phyloP scores from a whole-genome alignment of 2,329 filamentous ascomycete genomes.

The Hypoxylon sp. region DNA sequence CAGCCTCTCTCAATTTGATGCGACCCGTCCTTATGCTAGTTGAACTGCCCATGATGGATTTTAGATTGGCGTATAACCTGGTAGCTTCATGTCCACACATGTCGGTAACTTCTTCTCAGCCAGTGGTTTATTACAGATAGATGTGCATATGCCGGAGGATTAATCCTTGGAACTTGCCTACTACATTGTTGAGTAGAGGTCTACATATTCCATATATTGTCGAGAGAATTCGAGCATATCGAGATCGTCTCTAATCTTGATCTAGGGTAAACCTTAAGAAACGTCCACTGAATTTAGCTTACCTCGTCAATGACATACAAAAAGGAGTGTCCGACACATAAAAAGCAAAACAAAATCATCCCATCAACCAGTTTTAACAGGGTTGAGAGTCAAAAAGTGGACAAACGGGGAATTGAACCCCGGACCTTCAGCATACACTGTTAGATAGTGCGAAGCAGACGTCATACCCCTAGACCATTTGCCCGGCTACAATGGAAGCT shows the following conservation, averaged over 20 bases:
- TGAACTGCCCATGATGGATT: neutral
- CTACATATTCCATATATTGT: neutral
- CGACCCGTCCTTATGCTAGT: neutral
- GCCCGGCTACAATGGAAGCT: conserved; percentile 4
- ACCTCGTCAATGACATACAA: neutral
- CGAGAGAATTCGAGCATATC: neutral
- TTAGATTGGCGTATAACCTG: neutral
- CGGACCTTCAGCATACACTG: conserved; percentile 41
- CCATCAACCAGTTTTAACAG: no score
- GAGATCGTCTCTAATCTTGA: neutral
- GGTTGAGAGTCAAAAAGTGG: conserved; percentile 14
- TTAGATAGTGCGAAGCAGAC: conserved; percentile 36
- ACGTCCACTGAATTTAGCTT: neutral
- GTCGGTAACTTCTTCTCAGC: neutral
- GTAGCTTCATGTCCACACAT: no score
- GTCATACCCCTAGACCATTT: conserved; percentile 40
- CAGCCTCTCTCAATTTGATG: no score
- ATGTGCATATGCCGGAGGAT: no score
- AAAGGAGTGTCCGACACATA: neutral
- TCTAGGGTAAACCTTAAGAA: neutral
- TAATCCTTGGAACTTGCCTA: neutral
- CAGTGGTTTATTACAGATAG: no score
- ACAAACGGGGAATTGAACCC: conserved; percentile 41
- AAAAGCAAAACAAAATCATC: neutral
- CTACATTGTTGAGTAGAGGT: neutral